Conservation (phyloP, 2,329 filamentous ascomycete genomes). For the Dactylonectria macrodidyma region DNA sequence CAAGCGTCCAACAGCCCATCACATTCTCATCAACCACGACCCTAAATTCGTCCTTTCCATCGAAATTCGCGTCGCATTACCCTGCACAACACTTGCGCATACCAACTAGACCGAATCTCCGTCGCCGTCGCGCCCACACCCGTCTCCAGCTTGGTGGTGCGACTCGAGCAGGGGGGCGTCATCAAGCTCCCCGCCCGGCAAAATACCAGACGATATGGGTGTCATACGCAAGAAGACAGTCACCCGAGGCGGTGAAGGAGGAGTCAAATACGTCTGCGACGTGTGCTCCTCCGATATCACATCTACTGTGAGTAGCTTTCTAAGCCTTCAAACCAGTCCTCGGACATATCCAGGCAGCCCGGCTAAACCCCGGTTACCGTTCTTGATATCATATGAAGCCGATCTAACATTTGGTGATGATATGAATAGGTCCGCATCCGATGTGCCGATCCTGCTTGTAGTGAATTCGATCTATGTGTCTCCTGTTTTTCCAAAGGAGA, state of each 20-base stretch:
- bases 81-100: constrained; percentile 36
- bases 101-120: constrained; percentile 28
- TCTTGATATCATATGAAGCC: constrained; percentile 13
- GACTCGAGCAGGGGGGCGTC: constrained; percentile 45
- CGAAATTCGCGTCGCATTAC: constrained; percentile 46
- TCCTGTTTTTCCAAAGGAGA: constrained; percentile 91
- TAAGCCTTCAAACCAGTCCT: constrained; percentile 22
- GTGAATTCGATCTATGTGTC: constrained; percentile 97
- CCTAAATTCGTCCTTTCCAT: constrained; percentile 47
- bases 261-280: constrained; percentile 97
- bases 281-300: constrained; percentile 97
- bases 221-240: constrained; percentile 97
- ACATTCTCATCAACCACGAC: constrained; percentile 47
- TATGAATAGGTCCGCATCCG: constrained; percentile 86
- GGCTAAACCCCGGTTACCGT: constrained; percentile 45
- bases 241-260: constrained; percentile 86
- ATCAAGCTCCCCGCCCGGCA: constrained; percentile 45
- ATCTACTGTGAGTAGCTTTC: constrained; percentile 80
- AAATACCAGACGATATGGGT: constrained; percentile 74
- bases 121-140: constrained; percentile 35
- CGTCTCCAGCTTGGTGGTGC: constrained; percentile 33
- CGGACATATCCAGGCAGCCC: constrained; percentile 32
- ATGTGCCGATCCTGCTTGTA: constrained; percentile 86
- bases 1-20: constrained; percentile 42
- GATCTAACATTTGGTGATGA: constrained; percentile 42